A percentile compares a stretch with the other conserved stretches of the same genome.
These are phyloP conservation scores for Nemania abortiva DNA, from an alignment of 2,329 filamentous ascomycete genomes.

Conservation along the genomic window DNA sequence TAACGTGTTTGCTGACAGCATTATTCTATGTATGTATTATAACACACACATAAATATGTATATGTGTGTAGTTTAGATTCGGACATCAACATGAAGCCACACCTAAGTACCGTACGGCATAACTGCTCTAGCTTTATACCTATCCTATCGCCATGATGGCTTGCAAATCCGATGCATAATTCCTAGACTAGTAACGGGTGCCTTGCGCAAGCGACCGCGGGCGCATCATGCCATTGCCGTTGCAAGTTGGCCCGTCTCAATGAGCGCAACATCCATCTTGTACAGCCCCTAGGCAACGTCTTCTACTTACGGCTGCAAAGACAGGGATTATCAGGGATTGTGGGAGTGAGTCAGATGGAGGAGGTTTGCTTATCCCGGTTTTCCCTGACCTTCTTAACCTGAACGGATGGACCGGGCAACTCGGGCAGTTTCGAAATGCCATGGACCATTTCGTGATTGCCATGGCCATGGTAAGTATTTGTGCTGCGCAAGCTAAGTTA, in stretches of 20 bases:
- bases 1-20: conserved; percentile 30
- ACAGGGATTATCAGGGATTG: conserved; percentile 8
- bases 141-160: neutral
- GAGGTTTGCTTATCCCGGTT: conserved; percentile 15
- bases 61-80: neutral
- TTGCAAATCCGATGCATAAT: conserved; percentile 24
- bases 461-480: conserved; percentile 44
- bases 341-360: conserved; percentile 38
- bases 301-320: conserved; percentile 8
- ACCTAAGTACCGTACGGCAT: neutral
- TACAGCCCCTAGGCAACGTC: conserved; percentile 21
- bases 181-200: conserved; percentile 34
- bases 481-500: conserved; percentile 31
- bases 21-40: neutral
- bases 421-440: conserved; percentile 43
- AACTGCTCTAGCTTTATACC: neutral
- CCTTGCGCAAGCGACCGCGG: conserved; percentile 43
- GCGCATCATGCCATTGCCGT: conserved; percentile 26
- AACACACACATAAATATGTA: neutral
- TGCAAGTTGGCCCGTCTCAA: conserved; percentile 22
- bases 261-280: conserved; percentile 19
- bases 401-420: conserved; percentile 28
- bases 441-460: conserved; percentile 44
- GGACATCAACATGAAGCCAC: neutral
- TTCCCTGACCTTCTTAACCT: conserved; percentile 18